Percentiles rank a stretch among this genome's conserved stretches.
These are phyloP conservation scores for Rhododendron vialii DNA, from an alignment of 148 eudicot genomes.

Conservation along the genomic window DNA sequence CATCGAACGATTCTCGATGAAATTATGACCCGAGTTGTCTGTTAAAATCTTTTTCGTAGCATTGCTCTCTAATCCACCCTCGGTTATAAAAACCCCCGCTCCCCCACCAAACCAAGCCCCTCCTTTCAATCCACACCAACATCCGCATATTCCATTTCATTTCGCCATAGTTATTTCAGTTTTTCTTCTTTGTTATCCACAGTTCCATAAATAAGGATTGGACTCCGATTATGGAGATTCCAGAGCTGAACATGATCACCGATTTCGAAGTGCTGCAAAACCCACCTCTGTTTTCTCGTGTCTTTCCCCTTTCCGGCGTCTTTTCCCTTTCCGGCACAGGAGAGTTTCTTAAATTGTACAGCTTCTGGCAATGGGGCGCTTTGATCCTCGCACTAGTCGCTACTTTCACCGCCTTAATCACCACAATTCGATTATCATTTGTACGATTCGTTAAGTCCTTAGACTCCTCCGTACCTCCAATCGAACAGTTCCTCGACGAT, in stretches of 20 bases:
- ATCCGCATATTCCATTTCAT: neutral
- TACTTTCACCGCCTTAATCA: slow-evolving; percentile 42
- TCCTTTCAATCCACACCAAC: neutral
- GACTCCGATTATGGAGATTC: slow-evolving; percentile 37
- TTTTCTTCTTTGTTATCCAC: neutral
- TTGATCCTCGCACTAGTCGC: slow-evolving; percentile 54
- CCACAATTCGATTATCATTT: slow-evolving; percentile 32
- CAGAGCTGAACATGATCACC: slow-evolving; percentile 49
- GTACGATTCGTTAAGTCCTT: slow-evolving; percentile 21
- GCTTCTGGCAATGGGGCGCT: slow-evolving; percentile 72
- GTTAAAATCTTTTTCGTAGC: too few species aligned
- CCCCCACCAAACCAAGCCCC: neutral
- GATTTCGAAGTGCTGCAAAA: slow-evolving; percentile 54
- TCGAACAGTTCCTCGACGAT: slow-evolving; percentile 23
- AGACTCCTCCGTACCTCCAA: slow-evolving; percentile 27
- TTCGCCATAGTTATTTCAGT: neutral
- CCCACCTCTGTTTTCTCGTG: slow-evolving; percentile 41
- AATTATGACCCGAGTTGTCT: too few species aligned
- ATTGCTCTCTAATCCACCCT: neutral
- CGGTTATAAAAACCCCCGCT: neutral
- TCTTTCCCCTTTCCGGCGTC: slow-evolving; percentile 37
- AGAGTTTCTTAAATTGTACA: slow-evolving; percentile 23
- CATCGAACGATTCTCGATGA: too few species aligned
- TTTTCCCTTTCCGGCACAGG: slow-evolving; percentile 34
- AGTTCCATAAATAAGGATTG: neutral